These are phyloP conservation scores for Chamaecyparis obtusa DNA, from an alignment of 75 land plant genomes.

Conservation along the genomic window DNA sequence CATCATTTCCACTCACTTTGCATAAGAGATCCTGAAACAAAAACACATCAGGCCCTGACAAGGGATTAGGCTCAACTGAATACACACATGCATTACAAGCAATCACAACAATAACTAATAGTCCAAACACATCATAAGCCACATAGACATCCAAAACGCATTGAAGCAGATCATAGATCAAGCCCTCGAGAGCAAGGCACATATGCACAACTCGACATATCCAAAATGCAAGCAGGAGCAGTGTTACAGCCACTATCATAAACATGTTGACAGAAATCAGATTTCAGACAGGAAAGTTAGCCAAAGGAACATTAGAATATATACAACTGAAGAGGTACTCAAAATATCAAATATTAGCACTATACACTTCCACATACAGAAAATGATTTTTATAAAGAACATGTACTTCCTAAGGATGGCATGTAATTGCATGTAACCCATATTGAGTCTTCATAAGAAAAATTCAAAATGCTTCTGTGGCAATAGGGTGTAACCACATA, in stretches of 20 bases:
- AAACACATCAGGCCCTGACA: no score
- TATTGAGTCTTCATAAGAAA: background rate
- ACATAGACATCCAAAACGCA: no score
- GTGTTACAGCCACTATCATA: background rate
- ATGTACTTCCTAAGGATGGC: background rate
- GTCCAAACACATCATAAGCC: no score
- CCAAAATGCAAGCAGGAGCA: no score
- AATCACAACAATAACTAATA: no score
- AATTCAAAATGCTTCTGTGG: background rate
- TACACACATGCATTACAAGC: no score
- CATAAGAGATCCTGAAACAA: no score
- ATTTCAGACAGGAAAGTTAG: background rate
- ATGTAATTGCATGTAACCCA: background rate
- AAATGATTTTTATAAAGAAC: background rate
- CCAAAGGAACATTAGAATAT: background rate
- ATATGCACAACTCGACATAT: no score
- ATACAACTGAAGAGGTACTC: background rate
- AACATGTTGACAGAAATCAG: background rate
- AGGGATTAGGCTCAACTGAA: no score
- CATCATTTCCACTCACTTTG: no score
- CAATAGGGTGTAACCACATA: background rate
- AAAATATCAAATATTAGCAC: background rate
- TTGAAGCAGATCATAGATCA: no score
- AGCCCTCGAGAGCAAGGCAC: no score
- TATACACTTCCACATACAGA: background rate